Evolutionary conservation across 305 asterid species (phyloP).

Genomic region (Fraxinus xanthoxyloides): DNA sequence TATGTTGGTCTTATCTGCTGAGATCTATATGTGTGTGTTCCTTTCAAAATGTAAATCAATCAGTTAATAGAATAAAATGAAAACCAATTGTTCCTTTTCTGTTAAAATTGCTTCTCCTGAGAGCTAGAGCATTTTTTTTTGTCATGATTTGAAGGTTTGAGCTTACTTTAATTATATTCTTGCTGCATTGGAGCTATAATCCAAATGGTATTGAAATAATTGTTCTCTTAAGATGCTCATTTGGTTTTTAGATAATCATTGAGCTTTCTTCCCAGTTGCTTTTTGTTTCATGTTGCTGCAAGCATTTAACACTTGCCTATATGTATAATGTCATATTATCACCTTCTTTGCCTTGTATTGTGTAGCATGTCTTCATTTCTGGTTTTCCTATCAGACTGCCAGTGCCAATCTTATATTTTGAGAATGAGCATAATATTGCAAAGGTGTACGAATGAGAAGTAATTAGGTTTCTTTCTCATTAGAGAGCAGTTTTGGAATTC

Average conservation of each 20-base stretch:
- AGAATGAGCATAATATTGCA: background rate
- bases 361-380: background rate
- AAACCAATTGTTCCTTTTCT: constrained; percentile 35
- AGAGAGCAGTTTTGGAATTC: background rate
- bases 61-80: constrained; percentile 2
- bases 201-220: constrained; percentile 67
- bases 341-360: background rate
- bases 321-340: background rate
- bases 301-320: background rate
- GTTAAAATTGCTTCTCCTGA: constrained; percentile 52
- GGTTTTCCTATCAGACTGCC: background rate
- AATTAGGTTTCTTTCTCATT: background rate
- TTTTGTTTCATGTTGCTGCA: constrained; percentile 10
- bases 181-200: constrained; percentile 84
- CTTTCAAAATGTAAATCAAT: constrained; percentile 18
- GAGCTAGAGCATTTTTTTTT: constrained; percentile 82
- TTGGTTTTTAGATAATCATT: constrained; percentile 27
- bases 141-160: constrained; percentile 92
- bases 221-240: constrained; percentile 60
- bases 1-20: constrained; percentile 19
- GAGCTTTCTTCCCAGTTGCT: constrained; percentile 11
- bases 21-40: constrained; percentile 15
- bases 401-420: background rate
- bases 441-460: background rate
- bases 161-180: constrained; percentile 69